Conservation (phyloP, 495 filamentous ascomycete species). For the Podospora sp. region DNA sequence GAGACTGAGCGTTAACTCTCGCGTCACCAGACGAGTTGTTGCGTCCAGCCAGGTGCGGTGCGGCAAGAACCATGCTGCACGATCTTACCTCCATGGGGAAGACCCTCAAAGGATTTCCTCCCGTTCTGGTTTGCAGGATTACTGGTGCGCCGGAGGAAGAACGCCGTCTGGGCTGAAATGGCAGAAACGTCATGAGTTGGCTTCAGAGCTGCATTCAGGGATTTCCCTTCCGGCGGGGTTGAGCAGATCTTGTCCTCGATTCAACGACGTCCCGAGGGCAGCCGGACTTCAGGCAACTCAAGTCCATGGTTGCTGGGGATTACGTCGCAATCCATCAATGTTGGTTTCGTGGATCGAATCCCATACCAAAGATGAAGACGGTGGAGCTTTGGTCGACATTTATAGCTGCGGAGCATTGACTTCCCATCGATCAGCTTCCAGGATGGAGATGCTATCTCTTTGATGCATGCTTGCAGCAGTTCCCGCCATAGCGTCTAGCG, state of each 20-base stretch:
- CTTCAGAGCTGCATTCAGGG: no score
- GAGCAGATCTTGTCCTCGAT: no score
- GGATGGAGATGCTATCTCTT: background rate
- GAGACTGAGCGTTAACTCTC: constrained; percentile 23
- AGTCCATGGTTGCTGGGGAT: background rate
- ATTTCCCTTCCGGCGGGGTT: no score
- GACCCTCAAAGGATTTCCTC: background rate
- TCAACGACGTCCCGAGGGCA: background rate
- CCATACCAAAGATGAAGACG: no score
- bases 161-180: no score
- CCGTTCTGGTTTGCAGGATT: background rate
- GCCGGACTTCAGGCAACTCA: background rate
- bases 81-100: background rate
- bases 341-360: background rate
- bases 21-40: constrained; percentile 19
- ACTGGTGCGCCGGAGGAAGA: no score
- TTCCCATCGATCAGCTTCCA: background rate
- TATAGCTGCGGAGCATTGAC: background rate
- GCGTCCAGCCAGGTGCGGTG: background rate
- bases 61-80: background rate
- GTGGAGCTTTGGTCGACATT: background rate
- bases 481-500: background rate
- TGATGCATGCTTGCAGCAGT: background rate
- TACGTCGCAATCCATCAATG: background rate
- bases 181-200: no score